Base-by-base conservation (phyloP, 768 basidiomycete species). In the Sporobolomyces phaffii region DNA sequence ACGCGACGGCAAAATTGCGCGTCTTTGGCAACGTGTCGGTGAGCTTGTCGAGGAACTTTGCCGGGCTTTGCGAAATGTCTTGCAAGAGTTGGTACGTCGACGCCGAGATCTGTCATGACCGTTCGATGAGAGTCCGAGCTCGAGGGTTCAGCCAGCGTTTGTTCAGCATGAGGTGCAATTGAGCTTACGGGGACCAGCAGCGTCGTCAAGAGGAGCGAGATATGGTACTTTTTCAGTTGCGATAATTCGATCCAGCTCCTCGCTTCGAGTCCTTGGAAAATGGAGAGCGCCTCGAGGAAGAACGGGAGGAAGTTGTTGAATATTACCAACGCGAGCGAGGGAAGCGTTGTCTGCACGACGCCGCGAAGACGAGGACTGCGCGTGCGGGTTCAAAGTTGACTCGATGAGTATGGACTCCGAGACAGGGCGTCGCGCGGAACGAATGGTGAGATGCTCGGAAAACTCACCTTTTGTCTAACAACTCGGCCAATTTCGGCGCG, bases 181-280 rank as follows among this genome's bases (percentile, higher is more conserved):
- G 11, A 2, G 60, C 69, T 62, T 26, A 74, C 66, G 36, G 69
- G 52, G 49, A 73, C 62, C 57, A 73, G 72, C 7, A 76, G 58
- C 3, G 65, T 68, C 29, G 69, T 75, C 40, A 70, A 65, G 36
- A 70, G 62, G 28, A 68, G 48, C 22, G 66, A 65, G 24, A 72
- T 44, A 53, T 72, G 59, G 44, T 68, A 64, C 91, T 97, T 98
- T 73, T 87, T 89, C 77, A 99, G 78, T 49, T 97, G 78, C 0
- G 91, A 91, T 73, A 90, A 93, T 75, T 98, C 94, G 40, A 97
- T 84, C 86, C 90, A 88, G 75, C 91, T 94, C 33, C 91, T 81
- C 5, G 94, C 91, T 38, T 84, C 85, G 73, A 86, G 88, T 5
- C 93, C 96, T 77, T 98, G 90, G n/a, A 86, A 79, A 75, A 94